Base-by-base conservation (phyloP, 2,329 filamentous ascomycete species). In the Pseudofabraea citricarpa region DNA sequence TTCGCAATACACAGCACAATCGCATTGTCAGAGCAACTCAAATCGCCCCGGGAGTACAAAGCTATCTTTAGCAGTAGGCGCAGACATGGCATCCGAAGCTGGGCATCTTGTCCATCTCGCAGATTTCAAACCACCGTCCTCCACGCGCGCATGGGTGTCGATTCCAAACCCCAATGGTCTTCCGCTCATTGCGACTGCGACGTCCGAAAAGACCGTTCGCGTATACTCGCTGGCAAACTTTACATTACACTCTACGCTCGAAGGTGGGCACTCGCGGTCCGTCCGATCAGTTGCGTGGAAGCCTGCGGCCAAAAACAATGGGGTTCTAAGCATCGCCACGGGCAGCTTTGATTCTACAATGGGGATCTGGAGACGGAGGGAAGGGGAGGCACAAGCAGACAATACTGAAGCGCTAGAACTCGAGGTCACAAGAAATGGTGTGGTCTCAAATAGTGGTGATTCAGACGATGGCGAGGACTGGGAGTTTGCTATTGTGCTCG, bases 281-380 rank as follows among this genome's bases (percentile, higher is more conserved):
- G 82, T 98, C n/a, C 81, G 93, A 43, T 81, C 81, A 39, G 81
- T 83, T 16, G 83, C 88, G 27, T 98, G 93, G 93, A 95, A 95
- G 66, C 90, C 90, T 0, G 74, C 75, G 47, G 67, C 79, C 33
- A 68, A 74, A 12, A 66, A 70, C 3, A 66, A 73, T 48, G 75
- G 72, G 16, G 79, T 83, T 60, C 83, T 87, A 44, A 88, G 91
- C 35, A 77, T 97, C 13, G 90, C 91, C 5, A 95, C 90, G 0
- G 93, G 89, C 4, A 93, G 86, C 62, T 98, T 98, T 62, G 93
- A 98, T 64, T 85, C 88, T 13, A 94, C 87, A 1, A 90, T 91
- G 2, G 93, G 90, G 8, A 78, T 87, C 56, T 95, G 83, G 91
- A 82, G 77, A 51, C 81, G 77, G 67, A 77, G 79, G 52, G 71